Conservation (phyloP, 352 stramenopile genomes). For the Chrysophaeum taylorii region DNA sequence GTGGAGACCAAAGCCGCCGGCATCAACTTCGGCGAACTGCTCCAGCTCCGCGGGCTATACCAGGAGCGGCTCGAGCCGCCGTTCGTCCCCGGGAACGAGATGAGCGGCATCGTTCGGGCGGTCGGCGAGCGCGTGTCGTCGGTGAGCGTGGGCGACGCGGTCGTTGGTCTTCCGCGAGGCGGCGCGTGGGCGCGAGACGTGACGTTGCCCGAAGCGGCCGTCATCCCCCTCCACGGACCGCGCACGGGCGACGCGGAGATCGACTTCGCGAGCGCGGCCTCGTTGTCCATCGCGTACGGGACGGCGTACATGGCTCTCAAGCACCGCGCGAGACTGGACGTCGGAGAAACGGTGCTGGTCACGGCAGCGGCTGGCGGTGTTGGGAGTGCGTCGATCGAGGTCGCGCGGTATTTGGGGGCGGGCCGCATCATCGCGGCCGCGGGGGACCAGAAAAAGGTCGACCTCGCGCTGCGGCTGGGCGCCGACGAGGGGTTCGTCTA, state of each 20-base stretch:
- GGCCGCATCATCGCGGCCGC: conserved; percentile 32
- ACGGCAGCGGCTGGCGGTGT: conserved; percentile 33
- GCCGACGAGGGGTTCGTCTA: conserved; percentile 32
- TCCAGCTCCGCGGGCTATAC: conserved; percentile 32
- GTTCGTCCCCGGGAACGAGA: conserved; percentile 35
- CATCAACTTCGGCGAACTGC: conserved; percentile 32
- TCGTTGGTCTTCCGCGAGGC: conserved; percentile 25
- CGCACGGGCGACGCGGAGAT: background rate
- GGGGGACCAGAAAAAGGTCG: conserved; percentile 27
- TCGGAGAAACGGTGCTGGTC: conserved; percentile 31
- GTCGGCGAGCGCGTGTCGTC: conserved; percentile 19
- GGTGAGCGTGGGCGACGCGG: conserved; percentile 26
- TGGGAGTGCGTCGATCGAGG: conserved; percentile 27
- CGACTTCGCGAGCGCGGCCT: conserved; percentile 25
- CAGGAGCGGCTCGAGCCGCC: conserved; percentile 28
- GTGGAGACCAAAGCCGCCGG: conserved; percentile 23
- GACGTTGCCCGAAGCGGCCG: background rate
- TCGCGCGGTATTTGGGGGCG: conserved; percentile 28
- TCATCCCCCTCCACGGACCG: conserved; percentile 25
- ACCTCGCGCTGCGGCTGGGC: conserved; percentile 23
- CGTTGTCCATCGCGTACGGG: conserved; percentile 28
- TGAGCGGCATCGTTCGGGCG: conserved; percentile 27
- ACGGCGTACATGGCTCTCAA: conserved; percentile 29
- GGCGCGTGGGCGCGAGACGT: conserved; percentile 26
- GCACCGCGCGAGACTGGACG: conserved; percentile 21